phyloP scores from a whole-genome alignment of 23 red algal species.

The Gracilaria gracilis region DNA sequence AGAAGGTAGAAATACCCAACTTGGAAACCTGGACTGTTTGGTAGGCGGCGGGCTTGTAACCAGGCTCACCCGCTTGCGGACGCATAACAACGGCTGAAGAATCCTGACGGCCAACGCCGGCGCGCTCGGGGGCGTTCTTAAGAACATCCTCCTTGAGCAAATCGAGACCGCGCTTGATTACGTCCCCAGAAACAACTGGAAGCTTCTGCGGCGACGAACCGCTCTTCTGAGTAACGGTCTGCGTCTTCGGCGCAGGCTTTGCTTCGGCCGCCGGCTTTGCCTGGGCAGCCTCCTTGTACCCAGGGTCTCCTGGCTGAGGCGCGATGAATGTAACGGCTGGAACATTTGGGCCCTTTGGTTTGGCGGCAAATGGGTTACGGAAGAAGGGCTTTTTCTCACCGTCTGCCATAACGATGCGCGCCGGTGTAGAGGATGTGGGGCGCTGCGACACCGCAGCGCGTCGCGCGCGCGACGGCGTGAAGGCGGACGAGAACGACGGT shows the following conservation, averaged over 20 bases:
- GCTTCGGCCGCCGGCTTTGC: not conserved
- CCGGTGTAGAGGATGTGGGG: not conserved
- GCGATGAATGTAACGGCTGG: not conserved
- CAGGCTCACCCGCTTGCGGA: slow-evolving; percentile 74
- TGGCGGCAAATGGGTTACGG: slow-evolving; percentile 19
- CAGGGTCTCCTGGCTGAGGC: slow-evolving; percentile 53
- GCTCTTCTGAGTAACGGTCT: not conserved
- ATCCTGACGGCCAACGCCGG: slow-evolving; percentile 83
- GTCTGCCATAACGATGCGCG: slow-evolving; percentile 21
- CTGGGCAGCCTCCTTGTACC: slow-evolving; percentile 1
- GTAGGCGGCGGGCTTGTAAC: slow-evolving; percentile 62
- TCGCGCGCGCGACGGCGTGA: not conserved
- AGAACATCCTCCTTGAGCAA: slow-evolving; percentile 77
- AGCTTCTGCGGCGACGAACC: not conserved
- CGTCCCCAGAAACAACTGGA: slow-evolving; percentile 13
- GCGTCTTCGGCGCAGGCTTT: not conserved
- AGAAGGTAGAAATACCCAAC: slow-evolving; percentile 73
- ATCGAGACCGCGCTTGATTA: slow-evolving; percentile 62
- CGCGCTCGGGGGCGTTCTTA: slow-evolving; percentile 67
- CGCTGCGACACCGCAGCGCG: slow-evolving; percentile 1
- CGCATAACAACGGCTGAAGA: slow-evolving; percentile 26
- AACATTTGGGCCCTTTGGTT: not conserved
- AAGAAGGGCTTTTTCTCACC: slow-evolving; percentile 26
- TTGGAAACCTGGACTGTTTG: slow-evolving; percentile 61
- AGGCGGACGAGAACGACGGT: slow-evolving; percentile 12